Percentiles rank a stretch among this genome's conserved stretches.
phyloP scores from a whole-genome alignment of 73 alveolate species.

The Loxodes magnus region DNA sequence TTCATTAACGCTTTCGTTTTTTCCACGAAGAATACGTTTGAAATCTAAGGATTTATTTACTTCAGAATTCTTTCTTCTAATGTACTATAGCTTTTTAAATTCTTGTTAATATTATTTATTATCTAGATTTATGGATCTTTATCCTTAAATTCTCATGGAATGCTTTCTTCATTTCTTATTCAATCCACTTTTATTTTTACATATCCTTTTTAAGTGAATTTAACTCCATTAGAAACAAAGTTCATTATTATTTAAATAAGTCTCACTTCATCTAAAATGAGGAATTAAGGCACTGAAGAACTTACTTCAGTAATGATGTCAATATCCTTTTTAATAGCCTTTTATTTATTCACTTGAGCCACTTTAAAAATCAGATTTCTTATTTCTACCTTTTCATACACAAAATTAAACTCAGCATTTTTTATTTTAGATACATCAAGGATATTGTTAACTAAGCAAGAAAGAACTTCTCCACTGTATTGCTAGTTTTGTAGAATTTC shows the following conservation, averaged over 20 bases:
- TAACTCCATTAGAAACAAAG: constrained; percentile 30
- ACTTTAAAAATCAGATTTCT: constrained; percentile 1
- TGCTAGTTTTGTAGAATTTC: constrained; percentile 7
- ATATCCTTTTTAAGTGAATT: constrained; percentile 27
- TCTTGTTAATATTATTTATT: not conserved
- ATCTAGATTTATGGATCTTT: not conserved
- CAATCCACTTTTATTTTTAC: constrained; percentile 12
- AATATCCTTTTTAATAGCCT: constrained; percentile 7
- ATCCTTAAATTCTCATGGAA: not conserved
- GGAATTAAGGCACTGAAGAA: not conserved
- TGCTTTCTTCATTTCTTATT: not conserved
- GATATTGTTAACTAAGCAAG: constrained; percentile 26
- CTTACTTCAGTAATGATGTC: constrained; percentile 8
- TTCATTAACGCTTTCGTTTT: not conserved
- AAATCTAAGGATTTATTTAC: not conserved
- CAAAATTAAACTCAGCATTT: constrained; percentile 12
- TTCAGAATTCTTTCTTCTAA: not conserved
- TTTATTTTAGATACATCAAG: constrained; percentile 29
- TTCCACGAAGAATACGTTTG: not conserved
- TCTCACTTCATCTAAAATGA: constrained; percentile 14
- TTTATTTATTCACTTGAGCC: not conserved
- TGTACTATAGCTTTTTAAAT: not conserved
- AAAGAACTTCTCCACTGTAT: constrained; percentile 21
- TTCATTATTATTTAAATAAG: constrained; percentile 29
- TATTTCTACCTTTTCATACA: not conserved